Conservation (phyloP, 2,329 filamentous ascomycete species). For the Endocalyx cinctus region DNA sequence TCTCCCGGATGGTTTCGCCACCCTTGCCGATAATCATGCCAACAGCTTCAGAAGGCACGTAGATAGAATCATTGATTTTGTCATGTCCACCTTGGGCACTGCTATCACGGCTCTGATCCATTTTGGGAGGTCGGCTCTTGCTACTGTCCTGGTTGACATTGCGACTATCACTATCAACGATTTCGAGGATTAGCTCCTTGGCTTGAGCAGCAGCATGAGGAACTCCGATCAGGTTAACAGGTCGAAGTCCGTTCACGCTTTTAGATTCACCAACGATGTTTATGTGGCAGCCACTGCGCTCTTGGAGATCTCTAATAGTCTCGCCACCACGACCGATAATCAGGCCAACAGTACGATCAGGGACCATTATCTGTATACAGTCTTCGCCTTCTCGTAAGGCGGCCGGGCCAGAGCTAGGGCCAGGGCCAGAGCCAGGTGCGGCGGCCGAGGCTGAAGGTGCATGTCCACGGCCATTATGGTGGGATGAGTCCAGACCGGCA, state of each 20-base stretch:
- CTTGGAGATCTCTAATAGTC: slow-evolving; percentile 88
- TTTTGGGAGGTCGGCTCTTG: slow-evolving; percentile 33
- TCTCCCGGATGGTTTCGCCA: slow-evolving; percentile 89
- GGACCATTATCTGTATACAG: slow-evolving; percentile 89
- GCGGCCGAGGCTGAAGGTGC: slow-evolving; percentile 15
- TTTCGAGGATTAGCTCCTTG: slow-evolving; percentile 86
- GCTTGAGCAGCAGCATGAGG: slow-evolving; percentile 69
- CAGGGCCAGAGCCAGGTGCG: slow-evolving; percentile 15
- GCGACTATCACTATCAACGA: slow-evolving; percentile 84
- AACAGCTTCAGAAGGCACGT: slow-evolving; percentile 84
- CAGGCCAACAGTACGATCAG: slow-evolving; percentile 84
- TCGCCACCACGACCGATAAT: slow-evolving; percentile 94
- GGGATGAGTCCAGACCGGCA: slow-evolving; percentile 40
- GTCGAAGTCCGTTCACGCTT: slow-evolving; percentile 82
- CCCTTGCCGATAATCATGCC: slow-evolving; percentile 97
- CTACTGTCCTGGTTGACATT: slow-evolving; percentile 29
- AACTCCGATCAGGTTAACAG: slow-evolving; percentile 84
- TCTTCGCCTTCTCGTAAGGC: slow-evolving; percentile 74
- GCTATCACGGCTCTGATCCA: slow-evolving; percentile 37
- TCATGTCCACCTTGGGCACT: slow-evolving; percentile 42
- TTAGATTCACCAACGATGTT: slow-evolving; percentile 93
- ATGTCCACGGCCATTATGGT: slow-evolving; percentile 31
- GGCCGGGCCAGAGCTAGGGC: slow-evolving; percentile 24
- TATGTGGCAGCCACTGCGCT: slow-evolving; percentile 88
- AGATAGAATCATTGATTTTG: slow-evolving; percentile 78